These are phyloP conservation scores for Cladosporium sp. DNA, from an alignment of 2,329 filamentous ascomycete species.

Conservation along the genomic window DNA sequence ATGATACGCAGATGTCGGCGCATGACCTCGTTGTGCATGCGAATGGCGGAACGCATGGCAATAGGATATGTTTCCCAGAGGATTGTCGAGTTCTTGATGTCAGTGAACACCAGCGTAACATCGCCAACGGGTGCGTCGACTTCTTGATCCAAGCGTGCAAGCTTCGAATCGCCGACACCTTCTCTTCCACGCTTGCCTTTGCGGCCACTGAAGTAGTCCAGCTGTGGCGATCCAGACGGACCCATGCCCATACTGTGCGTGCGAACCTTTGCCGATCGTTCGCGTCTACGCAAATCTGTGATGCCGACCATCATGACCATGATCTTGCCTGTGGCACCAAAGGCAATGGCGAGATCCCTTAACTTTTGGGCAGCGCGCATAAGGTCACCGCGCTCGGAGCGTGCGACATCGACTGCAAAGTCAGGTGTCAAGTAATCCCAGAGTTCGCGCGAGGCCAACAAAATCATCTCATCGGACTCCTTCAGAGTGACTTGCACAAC, in stretches of 20 bases:
- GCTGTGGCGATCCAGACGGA: constrained; percentile 67
- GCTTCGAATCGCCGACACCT: constrained; percentile 74
- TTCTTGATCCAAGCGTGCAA: constrained; percentile 84
- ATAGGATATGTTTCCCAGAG: constrained; percentile 94
- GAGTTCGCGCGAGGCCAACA: constrained; percentile 87
- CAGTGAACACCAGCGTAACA: constrained; percentile 92
- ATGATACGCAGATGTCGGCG: constrained; percentile 88
- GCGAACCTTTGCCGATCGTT: constrained; percentile 72
- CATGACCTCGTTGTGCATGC: constrained; percentile 96
- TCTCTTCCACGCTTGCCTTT: constrained; percentile 63
- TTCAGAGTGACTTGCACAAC: constrained; percentile 76
- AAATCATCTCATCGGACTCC: constrained; percentile 89
- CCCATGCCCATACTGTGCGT: constrained; percentile 85
- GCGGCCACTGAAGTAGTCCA: constrained; percentile 69
- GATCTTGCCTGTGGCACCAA: constrained; percentile 89
- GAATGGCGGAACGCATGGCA: constrained; percentile 95
- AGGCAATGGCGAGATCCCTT: constrained; percentile 91
- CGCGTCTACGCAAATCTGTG: constrained; percentile 82
- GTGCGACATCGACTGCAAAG: constrained; percentile 86
- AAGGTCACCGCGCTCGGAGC: constrained; percentile 81
- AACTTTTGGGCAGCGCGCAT: constrained; percentile 96
- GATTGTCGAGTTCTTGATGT: constrained; percentile 97
- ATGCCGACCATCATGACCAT: constrained; percentile 99
- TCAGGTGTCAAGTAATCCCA: constrained; percentile 94
- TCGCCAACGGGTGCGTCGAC: constrained; percentile 90